Evolutionary conservation across 202 grass and related monocot species (phyloP), one percentile per base, ranked within the genome.

Genomic region (Panicum virgatum): DNA sequence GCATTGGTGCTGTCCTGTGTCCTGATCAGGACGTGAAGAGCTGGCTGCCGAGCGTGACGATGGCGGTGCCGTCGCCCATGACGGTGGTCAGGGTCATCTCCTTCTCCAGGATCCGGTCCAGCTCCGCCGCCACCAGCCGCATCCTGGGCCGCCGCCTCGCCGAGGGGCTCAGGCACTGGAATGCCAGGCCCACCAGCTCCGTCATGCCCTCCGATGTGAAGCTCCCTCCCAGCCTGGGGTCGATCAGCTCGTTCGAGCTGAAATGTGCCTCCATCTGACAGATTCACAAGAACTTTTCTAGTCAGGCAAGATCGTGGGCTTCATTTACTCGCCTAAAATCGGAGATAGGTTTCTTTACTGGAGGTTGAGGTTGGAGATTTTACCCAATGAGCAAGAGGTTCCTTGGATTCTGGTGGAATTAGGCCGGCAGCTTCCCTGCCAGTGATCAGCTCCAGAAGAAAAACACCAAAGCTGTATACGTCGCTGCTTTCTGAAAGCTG

Each of bases 51-150:
- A 97, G 92, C 66, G 92, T 97, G 43, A 97, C 88, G 30, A 97
- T 94, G 57, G 95, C 86, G 15, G 92, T 97, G 62, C 92, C 95
- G 3, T 97, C 92, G 5, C 95, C 95, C 92, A 94, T 97, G 71
- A 97, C 86, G 19, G 92, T 97, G 39, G 95, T 97, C 52, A 97
- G 83, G 7, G 80, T 86, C 95, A 97, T 97, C 84, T 97, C 95
- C 32, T 89, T 93, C 86, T 97, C 90, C 7, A 97, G 85, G 62
- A 93, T 94, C 34, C 84, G 74, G 88, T 97, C 92, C 1, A 97
- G 88, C 83, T 92, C 95, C 32, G 86, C 72, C 30, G 80, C 90
- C n/a, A 93, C 80, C 50, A 83, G 72, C 62, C 78, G 72, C 95
- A 97, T 94, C 89, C 38, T 93, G 6, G 92, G 95, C 27, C 90